Conservation (phyloP, 164 flowering plant species). For the Annona squamosa region DNA sequence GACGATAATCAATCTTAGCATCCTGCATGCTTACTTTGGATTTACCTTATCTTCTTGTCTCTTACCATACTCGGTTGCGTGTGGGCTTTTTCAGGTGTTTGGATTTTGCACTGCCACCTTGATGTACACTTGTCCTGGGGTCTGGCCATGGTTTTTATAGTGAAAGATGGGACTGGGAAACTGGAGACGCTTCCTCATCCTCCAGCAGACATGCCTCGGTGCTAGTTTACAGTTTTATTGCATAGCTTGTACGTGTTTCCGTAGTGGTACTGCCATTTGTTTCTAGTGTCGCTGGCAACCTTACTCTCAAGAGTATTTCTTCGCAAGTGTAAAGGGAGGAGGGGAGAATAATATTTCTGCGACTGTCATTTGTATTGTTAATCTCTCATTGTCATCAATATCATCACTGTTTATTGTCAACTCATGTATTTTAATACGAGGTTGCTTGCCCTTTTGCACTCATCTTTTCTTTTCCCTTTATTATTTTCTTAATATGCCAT, state of each 20-base stretch:
- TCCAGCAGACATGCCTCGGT: constrained; percentile 50
- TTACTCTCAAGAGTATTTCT: background rate
- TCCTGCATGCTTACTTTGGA: too few relatives aligned
- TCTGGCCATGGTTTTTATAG: constrained; percentile 44
- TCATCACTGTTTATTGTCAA: background rate
- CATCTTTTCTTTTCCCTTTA: background rate
- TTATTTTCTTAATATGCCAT: too few relatives aligned
- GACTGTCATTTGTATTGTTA: background rate
- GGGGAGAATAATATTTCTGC: background rate
- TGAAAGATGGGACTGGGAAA: constrained; percentile 49
- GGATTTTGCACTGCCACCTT: constrained; percentile 72
- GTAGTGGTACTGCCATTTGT: background rate
- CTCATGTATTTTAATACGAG: background rate
- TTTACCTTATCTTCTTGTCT: too few relatives aligned
- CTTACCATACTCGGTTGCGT: background rate
- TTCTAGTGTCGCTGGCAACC: background rate
- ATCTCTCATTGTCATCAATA: background rate
- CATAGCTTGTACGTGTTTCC: background rate
- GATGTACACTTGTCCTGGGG: constrained; percentile 63
- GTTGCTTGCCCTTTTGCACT: background rate
- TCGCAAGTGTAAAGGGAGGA: background rate
- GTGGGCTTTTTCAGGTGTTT: constrained; percentile 37
- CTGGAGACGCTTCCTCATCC: constrained; percentile 54
- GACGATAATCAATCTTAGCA: too few relatives aligned
- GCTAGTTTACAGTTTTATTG: constrained; percentile 22